These are phyloP conservation scores for Micractinium conductrix DNA, from an alignment of 139 green algal genomes.

Conservation along the genomic window DNA sequence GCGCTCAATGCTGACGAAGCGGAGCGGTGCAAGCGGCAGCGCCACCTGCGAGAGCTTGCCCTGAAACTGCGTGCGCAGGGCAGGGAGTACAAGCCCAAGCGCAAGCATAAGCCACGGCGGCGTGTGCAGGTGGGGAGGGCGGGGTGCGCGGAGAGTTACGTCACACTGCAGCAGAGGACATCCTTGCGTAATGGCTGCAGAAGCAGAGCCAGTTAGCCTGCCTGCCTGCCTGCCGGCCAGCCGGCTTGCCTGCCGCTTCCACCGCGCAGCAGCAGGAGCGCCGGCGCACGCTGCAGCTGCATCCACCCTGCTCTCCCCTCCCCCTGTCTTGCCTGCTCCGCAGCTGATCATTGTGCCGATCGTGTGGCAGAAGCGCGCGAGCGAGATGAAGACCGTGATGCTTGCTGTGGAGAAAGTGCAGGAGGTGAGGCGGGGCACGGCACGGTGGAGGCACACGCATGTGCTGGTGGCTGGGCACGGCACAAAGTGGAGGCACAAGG, in stretches of 20 bases:
- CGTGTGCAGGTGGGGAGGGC: not conserved
- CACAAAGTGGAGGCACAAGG: not conserved
- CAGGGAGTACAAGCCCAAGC: slow-evolving; percentile 46
- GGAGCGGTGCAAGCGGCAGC: slow-evolving; percentile 34
- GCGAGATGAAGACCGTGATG: slow-evolving; percentile 54
- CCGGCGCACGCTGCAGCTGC: too few relatives aligned
- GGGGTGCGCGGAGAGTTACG: not conserved
- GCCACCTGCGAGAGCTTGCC: slow-evolving; percentile 51
- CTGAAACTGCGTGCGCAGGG: slow-evolving; percentile 51
- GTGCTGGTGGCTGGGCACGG: too few relatives aligned
- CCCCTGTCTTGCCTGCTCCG: not conserved
- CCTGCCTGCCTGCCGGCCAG: too few relatives aligned
- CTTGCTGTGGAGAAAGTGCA: slow-evolving; percentile 39
- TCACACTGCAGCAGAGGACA: too few relatives aligned
- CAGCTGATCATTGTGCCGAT: slow-evolving; percentile 62
- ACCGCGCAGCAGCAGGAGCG: too few relatives aligned
- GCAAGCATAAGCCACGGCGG: slow-evolving; percentile 36
- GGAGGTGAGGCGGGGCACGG: not conserved
- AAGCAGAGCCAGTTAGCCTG: not conserved
- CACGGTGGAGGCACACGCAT: not conserved
- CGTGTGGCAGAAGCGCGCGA: slow-evolving; percentile 63
- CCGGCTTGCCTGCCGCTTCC: too few relatives aligned
- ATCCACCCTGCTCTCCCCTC: not conserved
- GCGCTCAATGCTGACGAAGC: not conserved
- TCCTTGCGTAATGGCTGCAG: not conserved